A percentile compares a stretch with the other conserved stretches of the same genome.
Conservation (phyloP, 2,329 filamentous ascomycete species). For the Aureobasidium sp. region DNA sequence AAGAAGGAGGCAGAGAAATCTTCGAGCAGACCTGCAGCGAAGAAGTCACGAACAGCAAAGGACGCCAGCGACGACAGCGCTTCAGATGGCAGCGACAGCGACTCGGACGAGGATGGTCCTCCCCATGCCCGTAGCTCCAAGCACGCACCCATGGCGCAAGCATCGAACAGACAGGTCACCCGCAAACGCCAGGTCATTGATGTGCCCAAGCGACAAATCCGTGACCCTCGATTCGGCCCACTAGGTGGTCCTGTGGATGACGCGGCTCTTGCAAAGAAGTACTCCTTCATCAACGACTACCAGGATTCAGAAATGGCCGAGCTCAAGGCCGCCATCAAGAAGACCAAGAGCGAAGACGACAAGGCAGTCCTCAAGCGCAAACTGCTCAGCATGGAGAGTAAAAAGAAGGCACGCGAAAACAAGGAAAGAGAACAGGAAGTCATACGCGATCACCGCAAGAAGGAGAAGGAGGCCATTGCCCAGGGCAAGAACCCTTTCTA, state of each 20-base stretch:
- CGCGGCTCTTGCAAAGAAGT: conserved; percentile 60
- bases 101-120: conserved; percentile 26
- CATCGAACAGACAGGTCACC: conserved; percentile 76
- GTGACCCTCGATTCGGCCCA: conserved; percentile 86
- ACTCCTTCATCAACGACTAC: conserved; percentile 84
- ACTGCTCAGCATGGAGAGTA: conserved; percentile 71
- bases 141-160: conserved; percentile 78
- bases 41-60: conserved; percentile 21
- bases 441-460: conserved; percentile 65
- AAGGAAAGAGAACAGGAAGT: conserved; percentile 66
- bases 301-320: conserved; percentile 73
- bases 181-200: conserved; percentile 68
- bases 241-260: conserved; percentile 43
- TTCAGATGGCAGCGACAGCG: conserved; percentile 12
- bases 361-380: conserved; percentile 66
- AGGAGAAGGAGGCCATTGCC: conserved; percentile 77
- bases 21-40: conserved; percentile 9
- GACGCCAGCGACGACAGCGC: conserved; percentile 18
- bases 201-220: conserved; percentile 50
- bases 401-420: conserved; percentile 61
- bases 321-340: conserved; percentile 61
- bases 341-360: conserved; percentile 56
- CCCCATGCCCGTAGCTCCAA: conserved; percentile 59
- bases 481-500: conserved; percentile 92
- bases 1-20: background rate